These are phyloP conservation scores for Colletotrichum theobromicola DNA, from an alignment of 2,329 filamentous ascomycete species.

Conservation along the genomic window DNA sequence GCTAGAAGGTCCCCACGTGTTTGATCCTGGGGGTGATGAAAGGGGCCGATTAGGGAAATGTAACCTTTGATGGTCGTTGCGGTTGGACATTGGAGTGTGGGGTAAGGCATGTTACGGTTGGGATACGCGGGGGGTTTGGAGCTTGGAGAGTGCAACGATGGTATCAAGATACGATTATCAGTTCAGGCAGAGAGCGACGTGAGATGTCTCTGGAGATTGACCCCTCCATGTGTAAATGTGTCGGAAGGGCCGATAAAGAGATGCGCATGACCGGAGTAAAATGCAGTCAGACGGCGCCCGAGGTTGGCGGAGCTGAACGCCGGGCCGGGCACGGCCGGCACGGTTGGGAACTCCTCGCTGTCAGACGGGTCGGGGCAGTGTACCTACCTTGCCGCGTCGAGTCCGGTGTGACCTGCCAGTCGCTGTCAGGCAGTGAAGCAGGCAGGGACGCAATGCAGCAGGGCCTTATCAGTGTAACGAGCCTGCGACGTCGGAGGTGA, in stretches of 20 bases:
- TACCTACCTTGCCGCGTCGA: too few relatives aligned
- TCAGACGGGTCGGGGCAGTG: not conserved
- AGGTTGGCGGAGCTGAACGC: fast-evolving
- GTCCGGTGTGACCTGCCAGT: too few relatives aligned
- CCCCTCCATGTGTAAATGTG: fast-evolving
- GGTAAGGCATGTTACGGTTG: not conserved
- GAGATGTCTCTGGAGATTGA: not conserved
- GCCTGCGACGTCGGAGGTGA: not conserved
- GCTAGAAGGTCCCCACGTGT: not conserved
- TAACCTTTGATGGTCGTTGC: not conserved
- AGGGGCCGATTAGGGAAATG: not conserved
- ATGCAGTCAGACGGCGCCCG: not conserved
- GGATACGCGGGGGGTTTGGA: not conserved
- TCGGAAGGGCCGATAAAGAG: not conserved
- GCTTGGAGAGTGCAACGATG: not conserved
- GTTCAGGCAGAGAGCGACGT: not conserved
- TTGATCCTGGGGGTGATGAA: not conserved
- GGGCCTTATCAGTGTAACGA: conserved; percentile 13
- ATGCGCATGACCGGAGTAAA: not conserved
- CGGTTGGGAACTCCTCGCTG: fast-evolving
- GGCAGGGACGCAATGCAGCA: not conserved
- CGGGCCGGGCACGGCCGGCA: not conserved
- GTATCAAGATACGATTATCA: not conserved
- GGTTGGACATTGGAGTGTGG: not conserved
- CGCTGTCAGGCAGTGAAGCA: not conserved